A percentile compares a stretch with the other conserved stretches of the same genome.
These are phyloP conservation scores for Exserohilum rostratum DNA, from an alignment of 2,329 filamentous ascomycete species.

Conservation along the genomic window DNA sequence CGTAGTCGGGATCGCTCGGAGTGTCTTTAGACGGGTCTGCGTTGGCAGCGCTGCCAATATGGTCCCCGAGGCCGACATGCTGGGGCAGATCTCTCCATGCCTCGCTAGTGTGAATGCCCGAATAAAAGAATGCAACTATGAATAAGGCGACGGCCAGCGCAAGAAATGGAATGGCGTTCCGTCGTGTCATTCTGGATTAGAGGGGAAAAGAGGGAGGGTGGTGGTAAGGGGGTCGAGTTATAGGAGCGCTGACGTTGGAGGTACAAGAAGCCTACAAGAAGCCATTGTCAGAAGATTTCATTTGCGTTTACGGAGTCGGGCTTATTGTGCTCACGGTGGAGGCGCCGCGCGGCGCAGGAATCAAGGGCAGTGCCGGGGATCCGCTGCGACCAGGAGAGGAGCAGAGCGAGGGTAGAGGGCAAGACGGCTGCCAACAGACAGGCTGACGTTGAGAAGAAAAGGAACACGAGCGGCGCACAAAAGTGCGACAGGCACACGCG, in stretches of 20 bases:
- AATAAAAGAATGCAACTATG: constrained; percentile 51
- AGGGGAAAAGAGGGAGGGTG: constrained; percentile 1
- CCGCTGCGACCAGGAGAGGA: neutral
- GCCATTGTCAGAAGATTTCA: constrained; percentile 6
- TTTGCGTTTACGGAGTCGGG: neutral
- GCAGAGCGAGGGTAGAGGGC: neutral
- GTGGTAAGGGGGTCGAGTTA: neutral
- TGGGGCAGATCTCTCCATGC: constrained; percentile 50
- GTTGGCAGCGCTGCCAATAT: constrained; percentile 23
- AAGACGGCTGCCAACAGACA: neutral
- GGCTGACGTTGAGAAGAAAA: neutral
- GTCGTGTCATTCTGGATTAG: constrained; percentile 32
- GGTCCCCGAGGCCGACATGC: constrained; percentile 49
- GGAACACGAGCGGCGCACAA: constrained; percentile 2
- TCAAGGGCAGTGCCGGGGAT: constrained; percentile 3
- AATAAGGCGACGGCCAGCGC: constrained; percentile 36
- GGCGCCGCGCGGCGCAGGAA: constrained; percentile 20
- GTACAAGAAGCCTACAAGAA: neutral
- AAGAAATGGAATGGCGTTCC: constrained; percentile 40
- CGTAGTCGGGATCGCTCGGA: constrained; percentile 38
- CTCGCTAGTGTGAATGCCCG: constrained; percentile 37
- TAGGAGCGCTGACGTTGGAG: neutral
- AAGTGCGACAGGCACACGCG: constrained; percentile 2
- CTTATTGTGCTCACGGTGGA: constrained; percentile 17
- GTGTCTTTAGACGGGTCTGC: constrained; percentile 10